phyloP scores from a whole-genome alignment of 2,329 filamentous ascomycete species.

The Lecanicillium sp. region DNA sequence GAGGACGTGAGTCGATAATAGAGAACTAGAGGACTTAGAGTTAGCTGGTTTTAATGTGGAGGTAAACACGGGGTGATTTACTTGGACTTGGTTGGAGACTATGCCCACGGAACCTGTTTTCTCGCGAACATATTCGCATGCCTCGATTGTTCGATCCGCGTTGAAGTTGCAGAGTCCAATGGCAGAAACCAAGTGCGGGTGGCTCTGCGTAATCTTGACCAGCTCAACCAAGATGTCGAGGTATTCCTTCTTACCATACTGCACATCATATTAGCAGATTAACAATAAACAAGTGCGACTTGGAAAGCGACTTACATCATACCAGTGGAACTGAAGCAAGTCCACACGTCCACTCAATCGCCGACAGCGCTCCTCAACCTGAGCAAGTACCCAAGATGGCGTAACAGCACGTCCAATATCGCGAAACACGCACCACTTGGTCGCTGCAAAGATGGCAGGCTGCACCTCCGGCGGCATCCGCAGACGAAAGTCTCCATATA shows the following conservation, averaged over 20 bases:
- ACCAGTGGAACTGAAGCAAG: constrained; percentile 17
- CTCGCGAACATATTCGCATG: constrained; percentile 22
- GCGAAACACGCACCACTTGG: constrained; percentile 23
- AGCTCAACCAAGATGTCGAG: constrained; percentile 25
- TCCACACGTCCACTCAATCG: constrained; percentile 13
- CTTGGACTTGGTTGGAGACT: constrained; percentile 20
- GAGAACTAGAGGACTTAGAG: constrained; percentile 11
- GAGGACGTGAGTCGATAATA: constrained; percentile 15
- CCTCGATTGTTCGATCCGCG: constrained; percentile 13
- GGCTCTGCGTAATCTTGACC: constrained; percentile 25
- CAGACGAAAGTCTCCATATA: constrained; percentile 26
- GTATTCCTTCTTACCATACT: constrained; percentile 26
- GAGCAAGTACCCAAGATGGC: constrained; percentile 11
- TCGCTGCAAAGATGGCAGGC: constrained; percentile 15
- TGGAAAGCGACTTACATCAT: constrained; percentile 16
- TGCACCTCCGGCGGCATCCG: constrained; percentile 1
- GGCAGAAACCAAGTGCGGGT: constrained; percentile 11
- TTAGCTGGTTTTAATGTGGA: background rate
- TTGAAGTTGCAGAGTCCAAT: constrained; percentile 18
- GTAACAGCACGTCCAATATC: constrained; percentile 13
- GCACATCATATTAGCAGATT: too few species aligned
- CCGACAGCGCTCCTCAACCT: constrained; percentile 13
- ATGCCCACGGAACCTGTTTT: constrained; percentile 15
- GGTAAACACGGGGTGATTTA: constrained; percentile 8
- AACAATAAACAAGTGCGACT: too few species aligned